Base-by-base conservation (phyloP, 441 rosid species). In the Populus trichocarpa region DNA sequence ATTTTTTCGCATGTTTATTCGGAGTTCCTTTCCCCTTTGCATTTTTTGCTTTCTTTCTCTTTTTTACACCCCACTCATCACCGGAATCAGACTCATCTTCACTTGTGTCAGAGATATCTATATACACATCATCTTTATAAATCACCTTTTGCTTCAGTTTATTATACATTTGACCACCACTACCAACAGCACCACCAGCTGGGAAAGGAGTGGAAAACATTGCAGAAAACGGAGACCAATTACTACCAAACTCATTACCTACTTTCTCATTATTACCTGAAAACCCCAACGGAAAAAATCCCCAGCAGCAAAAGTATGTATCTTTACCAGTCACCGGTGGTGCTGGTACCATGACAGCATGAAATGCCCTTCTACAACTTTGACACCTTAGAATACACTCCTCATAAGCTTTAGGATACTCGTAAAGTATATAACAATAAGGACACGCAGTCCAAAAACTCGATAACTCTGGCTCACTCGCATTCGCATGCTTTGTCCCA, bases 381-480 rank as follows among this genome's bases (percentile, higher is more conserved):
- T 92, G 96, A 81, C 99, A 95, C 75, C 80, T 87, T 71, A 95
- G 83, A 3, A 86, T 81, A 33, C 98, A 92, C 25, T 89, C 98
- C 78, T 90, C 89, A 23, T 91, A 95, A 14, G 10, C 88, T 83
- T 87, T 88, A 2, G 92, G 88, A 74, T 92, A 95, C 87, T 95
- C 98, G 32, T 87, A 93, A 11, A 95, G 86, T 12, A 82, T 74
- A 73, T 70, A 93, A 70, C 99, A 95, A 79, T 92, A 95, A 0
- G 98, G 98, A 30, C 99, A 95, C 36, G 96, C 87, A 0, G 99
- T 95, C 99, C 98, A 93, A 85, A 95, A 93, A 78, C 90, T 86
- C 28, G 85, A 75, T 9, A 67, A 83, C 78, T 75, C 72, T 40
- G 88, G 69, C 78, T 70, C 85, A 0, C 80, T 64, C 67, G 70